Conservation (phyloP, 2,329 filamentous ascomycete genomes). For the Didymella sp. region DNA sequence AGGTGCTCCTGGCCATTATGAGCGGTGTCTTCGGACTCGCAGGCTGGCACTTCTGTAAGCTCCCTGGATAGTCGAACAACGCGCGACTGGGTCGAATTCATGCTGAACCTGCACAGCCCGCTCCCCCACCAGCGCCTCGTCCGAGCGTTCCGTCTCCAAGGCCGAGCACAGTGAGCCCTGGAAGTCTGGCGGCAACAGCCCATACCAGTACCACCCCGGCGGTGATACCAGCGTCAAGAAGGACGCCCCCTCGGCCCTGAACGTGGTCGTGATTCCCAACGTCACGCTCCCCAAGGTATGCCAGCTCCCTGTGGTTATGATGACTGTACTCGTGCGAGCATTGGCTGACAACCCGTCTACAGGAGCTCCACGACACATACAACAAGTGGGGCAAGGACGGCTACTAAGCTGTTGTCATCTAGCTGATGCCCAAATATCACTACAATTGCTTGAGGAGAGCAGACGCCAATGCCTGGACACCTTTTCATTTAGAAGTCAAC, state of each 20-base stretch:
- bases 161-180: conserved; percentile 85
- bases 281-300: conserved; percentile 81
- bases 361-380: conserved; percentile 94
- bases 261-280: conserved; percentile 91
- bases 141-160: conserved; percentile 78
- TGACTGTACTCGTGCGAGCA: conserved; percentile 3
- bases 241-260: conserved; percentile 93
- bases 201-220: conserved; percentile 75
- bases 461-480: conserved; percentile 15
- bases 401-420: conserved; percentile 57
- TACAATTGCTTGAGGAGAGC: conserved; percentile 22
- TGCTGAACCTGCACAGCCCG: conserved; percentile 63
- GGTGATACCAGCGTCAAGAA: conserved; percentile 80
- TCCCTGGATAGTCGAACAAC: conserved; percentile 14
- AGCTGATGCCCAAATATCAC: conserved; percentile 4
- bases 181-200: conserved; percentile 70
- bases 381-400: conserved; percentile 99
- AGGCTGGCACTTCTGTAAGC: conserved; percentile 84
- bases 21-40: conserved; percentile 84
- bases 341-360: conserved; percentile 18
- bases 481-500: conserved; percentile 21
- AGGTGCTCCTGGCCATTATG: conserved; percentile 95
- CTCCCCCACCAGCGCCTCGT: conserved; percentile 83
- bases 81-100: conserved; percentile 1
- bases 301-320: not conserved